Evolutionary conservation across 2,329 filamentous ascomycete genomes (phyloP).

Genomic region (Nigrospora oryzae): DNA sequence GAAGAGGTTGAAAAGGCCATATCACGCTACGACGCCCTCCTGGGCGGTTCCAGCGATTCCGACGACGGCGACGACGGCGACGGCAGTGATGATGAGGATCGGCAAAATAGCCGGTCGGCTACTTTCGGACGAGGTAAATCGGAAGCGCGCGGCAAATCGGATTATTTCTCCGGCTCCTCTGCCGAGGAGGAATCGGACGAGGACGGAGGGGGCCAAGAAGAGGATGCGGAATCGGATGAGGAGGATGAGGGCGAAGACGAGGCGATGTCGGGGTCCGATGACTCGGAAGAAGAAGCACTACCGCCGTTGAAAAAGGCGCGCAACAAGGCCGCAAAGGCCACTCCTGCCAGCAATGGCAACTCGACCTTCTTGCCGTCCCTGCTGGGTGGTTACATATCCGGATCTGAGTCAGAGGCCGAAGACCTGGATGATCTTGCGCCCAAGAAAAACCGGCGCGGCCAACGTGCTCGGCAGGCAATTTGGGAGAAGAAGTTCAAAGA

Average conservation of each 20-base stretch:
- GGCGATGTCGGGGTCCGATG: constrained; percentile 1
- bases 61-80: constrained; percentile 24
- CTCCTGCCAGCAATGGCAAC: constrained; percentile 16
- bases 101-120: constrained; percentile 14
- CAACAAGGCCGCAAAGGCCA: constrained; percentile 10
- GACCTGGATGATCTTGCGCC: constrained; percentile 54
- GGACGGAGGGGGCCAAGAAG: constrained; percentile 10
- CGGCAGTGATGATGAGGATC: constrained; percentile 18
- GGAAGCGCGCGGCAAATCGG: constrained; percentile 1
- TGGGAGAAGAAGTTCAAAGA: constrained; percentile 74
- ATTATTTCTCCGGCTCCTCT: constrained; percentile 6
- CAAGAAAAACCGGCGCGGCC: constrained; percentile 68
- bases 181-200: constrained; percentile 8
- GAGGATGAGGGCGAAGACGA: constrained; percentile 6
- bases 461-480: constrained; percentile 69
- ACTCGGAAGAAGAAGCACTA: not conserved
- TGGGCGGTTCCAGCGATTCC: constrained; percentile 32
- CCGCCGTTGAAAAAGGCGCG: constrained; percentile 23
- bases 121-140: constrained; percentile 7
- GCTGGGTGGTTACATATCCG: constrained; percentile 73
- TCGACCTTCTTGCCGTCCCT: constrained; percentile 67
- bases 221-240: constrained; percentile 17
- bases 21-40: constrained; percentile 35
- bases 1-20: constrained; percentile 24
- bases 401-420: constrained; percentile 57